A percentile compares a stretch with the other conserved stretches of the same genome.
These are phyloP conservation scores for Periglandula ipomoeae DNA, from an alignment of 2,329 filamentous ascomycete species.

Conservation along the genomic window DNA sequence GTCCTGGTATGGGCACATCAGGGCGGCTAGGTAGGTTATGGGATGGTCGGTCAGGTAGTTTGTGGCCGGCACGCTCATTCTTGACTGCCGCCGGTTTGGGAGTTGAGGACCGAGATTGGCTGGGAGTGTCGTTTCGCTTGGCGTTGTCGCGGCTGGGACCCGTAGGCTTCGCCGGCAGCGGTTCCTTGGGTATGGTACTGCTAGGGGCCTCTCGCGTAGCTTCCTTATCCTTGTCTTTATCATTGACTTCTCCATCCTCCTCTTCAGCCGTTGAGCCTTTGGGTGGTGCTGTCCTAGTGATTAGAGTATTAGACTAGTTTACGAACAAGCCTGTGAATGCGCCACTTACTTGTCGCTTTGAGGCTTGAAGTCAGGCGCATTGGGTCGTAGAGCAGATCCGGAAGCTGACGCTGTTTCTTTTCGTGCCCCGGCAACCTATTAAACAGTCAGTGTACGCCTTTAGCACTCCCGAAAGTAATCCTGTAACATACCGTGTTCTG, in stretches of 20 bases:
- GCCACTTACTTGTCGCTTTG: constrained; percentile 27
- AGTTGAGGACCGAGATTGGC: constrained; percentile 18
- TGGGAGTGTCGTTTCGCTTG: constrained; percentile 16
- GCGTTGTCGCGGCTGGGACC: constrained; percentile 17
- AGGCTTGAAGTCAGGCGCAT: constrained; percentile 58
- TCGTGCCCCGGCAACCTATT: constrained; percentile 20
- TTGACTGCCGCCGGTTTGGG: constrained; percentile 18
- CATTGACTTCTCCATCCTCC: constrained; percentile 67
- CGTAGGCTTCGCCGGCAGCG: constrained; percentile 23
- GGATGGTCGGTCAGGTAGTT: constrained; percentile 26
- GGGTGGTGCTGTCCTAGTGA: constrained; percentile 11
- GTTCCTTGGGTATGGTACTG: constrained; percentile 19
- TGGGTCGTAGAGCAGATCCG: constrained; percentile 41
- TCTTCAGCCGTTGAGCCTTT: constrained; percentile 34
- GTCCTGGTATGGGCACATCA: constrained; percentile 44
- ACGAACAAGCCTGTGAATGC: constrained; percentile 7
- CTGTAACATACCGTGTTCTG: constrained; percentile 45
- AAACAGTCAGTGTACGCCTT: neutral
- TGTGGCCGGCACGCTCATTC: constrained; percentile 23
- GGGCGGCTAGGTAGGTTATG: constrained; percentile 46
- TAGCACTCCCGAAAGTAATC: no score
- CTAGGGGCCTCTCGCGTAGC: constrained; percentile 6
- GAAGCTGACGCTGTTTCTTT: constrained; percentile 21
- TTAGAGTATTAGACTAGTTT: constrained; percentile 10
- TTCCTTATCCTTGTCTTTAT: constrained; percentile 45